phyloP scores from a whole-genome alignment of 1,284 basidiomycete genomes.

The Ganoderma resinaceum region DNA sequence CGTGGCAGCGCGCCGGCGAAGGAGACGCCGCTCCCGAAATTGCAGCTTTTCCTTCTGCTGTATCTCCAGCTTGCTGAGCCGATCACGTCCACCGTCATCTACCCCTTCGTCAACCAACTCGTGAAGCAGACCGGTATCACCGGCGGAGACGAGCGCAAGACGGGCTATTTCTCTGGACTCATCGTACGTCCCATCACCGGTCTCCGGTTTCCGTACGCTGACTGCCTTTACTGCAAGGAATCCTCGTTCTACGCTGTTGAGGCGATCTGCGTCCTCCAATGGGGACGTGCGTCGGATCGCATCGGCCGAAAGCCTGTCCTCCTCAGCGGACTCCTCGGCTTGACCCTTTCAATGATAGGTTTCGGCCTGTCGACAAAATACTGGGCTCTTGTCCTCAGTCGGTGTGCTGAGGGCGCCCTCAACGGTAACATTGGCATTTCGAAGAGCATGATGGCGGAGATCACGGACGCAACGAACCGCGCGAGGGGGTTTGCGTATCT shows the following conservation, averaged over 20 bases:
- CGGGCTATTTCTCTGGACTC: slow-evolving; percentile 60
- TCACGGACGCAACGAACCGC: slow-evolving; percentile 74
- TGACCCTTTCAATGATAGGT: slow-evolving; percentile 68
- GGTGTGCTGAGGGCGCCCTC: slow-evolving; percentile 53
- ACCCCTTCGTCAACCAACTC: slow-evolving; percentile 57
- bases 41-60: slow-evolving; percentile 66
- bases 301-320: slow-evolving; percentile 75
- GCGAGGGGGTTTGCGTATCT: slow-evolving; percentile 68
- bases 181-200: slow-evolving; percentile 47
- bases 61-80: slow-evolving; percentile 65
- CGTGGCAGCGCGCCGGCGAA: slow-evolving; percentile 20
- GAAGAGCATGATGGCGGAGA: slow-evolving; percentile 73
- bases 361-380: slow-evolving; percentile 74
- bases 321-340: slow-evolving; percentile 67
- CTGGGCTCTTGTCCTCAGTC: slow-evolving; percentile 60
- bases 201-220: slow-evolving; percentile 7
- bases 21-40: slow-evolving; percentile 65
- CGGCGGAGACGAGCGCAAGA: slow-evolving; percentile 54
- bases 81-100: slow-evolving; percentile 68
- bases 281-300: slow-evolving; percentile 71
- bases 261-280: slow-evolving; percentile 69
- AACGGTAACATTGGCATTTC: slow-evolving; percentile 71
- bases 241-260: slow-evolving; percentile 72
- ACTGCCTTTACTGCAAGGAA: slow-evolving; percentile 50
- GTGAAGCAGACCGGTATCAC: slow-evolving; percentile 72